Evolutionary conservation across 2,329 filamentous ascomycete genomes (phyloP).

Genomic region (Fulvia fulva): DNA sequence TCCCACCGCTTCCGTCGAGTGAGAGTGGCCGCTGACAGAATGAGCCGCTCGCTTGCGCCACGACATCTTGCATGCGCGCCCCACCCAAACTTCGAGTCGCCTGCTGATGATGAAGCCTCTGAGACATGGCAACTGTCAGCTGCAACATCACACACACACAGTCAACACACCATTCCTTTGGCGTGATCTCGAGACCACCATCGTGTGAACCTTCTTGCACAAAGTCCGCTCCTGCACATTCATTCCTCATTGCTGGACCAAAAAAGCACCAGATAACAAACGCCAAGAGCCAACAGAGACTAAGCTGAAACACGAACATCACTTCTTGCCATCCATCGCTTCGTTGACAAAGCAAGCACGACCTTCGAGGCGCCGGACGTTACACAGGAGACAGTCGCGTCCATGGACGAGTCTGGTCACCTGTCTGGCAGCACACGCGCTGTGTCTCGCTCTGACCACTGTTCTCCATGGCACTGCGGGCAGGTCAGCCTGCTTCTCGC

Average conservation of each 20-base stretch:
- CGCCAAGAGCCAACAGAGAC: neutral
- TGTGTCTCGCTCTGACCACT: slow-evolving; percentile 7
- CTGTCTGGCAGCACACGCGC: slow-evolving; percentile 12
- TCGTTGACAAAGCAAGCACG: neutral
- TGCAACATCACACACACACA: neutral
- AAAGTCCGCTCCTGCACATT: neutral
- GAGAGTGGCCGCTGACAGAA: neutral
- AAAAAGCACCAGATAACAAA: neutral
- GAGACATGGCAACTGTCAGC: neutral
- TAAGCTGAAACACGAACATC: neutral
- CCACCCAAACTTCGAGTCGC: neutral
- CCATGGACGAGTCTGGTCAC: slow-evolving; percentile 12
- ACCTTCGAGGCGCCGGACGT: neutral
- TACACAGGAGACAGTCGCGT: neutral
- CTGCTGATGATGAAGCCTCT: neutral
- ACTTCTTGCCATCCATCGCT: neutral
- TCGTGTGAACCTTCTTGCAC: neutral
- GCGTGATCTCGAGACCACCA: neutral
- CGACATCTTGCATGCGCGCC: neutral
- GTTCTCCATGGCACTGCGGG: slow-evolving; percentile 25
- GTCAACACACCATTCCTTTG: neutral
- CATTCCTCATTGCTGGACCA: neutral
- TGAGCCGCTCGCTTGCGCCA: neutral
- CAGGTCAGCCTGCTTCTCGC: slow-evolving; percentile 20
- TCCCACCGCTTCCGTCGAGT: neutral